Evolutionary conservation across 257 asterid species (phyloP).

Genomic region (Solanum ossicruentum): DNA sequence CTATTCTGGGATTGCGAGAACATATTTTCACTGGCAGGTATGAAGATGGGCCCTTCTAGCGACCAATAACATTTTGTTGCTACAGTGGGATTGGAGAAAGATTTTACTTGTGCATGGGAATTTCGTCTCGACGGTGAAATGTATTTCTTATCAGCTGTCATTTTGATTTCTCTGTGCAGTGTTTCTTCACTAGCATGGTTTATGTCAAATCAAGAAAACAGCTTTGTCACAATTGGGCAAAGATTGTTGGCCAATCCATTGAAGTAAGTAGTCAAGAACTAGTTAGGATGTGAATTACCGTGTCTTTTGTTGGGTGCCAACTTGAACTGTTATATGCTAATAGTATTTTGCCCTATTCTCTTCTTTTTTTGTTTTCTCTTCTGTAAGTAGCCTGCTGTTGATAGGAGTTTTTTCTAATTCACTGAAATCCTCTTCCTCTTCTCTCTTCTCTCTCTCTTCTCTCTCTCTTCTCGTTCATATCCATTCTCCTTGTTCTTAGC

Average conservation of each 20-base stretch:
- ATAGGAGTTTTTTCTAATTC: not conserved
- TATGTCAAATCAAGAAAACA: conserved; percentile 86
- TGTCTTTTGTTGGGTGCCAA: conserved; percentile 3
- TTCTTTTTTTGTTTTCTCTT: not conserved
- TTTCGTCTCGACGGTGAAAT: not conserved
- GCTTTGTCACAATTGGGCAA: conserved; percentile 97
- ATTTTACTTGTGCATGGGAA: not conserved
- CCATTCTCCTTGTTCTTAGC: not conserved
- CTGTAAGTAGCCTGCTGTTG: not conserved
- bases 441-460: not conserved
- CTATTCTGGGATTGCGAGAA: conserved; percentile 92
- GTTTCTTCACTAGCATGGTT: conserved; percentile 99
- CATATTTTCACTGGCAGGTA: conserved; percentile 97
- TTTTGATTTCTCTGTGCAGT: conserved; percentile 29
- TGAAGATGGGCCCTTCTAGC: not conserved
- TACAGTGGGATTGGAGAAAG: not conserved
- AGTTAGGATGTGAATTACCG: not conserved
- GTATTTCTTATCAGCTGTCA: not conserved
- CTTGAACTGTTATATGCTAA: not conserved
- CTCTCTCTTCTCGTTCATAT: not conserved
- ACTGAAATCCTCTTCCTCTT: not conserved
- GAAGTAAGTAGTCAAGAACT: conserved; percentile 50
- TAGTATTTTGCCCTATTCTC: not conserved
- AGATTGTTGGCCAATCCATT: conserved; percentile 88
- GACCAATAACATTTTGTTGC: not conserved